Evolutionary conservation across 208 protist species (phyloP), one percentile per base, ranked within the genome.

Genomic region (Hexamita inflata): DNA sequence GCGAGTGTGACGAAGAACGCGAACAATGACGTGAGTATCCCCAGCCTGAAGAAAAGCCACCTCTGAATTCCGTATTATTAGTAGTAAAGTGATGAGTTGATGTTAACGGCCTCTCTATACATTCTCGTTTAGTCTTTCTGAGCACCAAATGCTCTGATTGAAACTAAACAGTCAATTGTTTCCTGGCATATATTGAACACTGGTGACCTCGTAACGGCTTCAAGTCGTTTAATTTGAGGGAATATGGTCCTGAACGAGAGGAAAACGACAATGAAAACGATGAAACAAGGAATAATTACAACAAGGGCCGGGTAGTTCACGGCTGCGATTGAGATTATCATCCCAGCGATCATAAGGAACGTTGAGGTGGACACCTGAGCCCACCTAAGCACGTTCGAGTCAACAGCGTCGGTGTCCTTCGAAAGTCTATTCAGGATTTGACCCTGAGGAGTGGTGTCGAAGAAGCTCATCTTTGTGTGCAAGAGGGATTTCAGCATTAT

Each of bases 131-230:
- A 75, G 32, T 62, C 19, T 40, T 60, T 19, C 30, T 64, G 15
- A 59, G 79, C 78, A 19, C 78, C 62, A 75, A 81, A 93, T 7
- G 89, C 83, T 41, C 79, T 68, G 73, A 95, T 93, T 9, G 86
- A 91, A 1, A 78, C 61, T 0, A 89, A 62, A 32, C 92, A 91
- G 13, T 70, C 77, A 13, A 95, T 75, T 0, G 91, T 91, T 73
- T 96, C 92, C 40, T 74, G 78, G 41, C 95, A 88, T 73, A 92
- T 68, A 0, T 89, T 81, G 75, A 92, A 92, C 24, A 96, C 82
- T 9, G 94, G 94, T 13, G 89, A 92, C 68, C 90, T 85, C 1
- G 85, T 78, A 11, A 90, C 83, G 42, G 82, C 80, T 9, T 88
- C 82, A 11, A 92, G 81, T 41, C 92, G 85, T 65, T 88, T 85